These are phyloP conservation scores for Lachnellula cervina DNA, from an alignment of 2,329 filamentous ascomycete genomes.

Conservation along the genomic window DNA sequence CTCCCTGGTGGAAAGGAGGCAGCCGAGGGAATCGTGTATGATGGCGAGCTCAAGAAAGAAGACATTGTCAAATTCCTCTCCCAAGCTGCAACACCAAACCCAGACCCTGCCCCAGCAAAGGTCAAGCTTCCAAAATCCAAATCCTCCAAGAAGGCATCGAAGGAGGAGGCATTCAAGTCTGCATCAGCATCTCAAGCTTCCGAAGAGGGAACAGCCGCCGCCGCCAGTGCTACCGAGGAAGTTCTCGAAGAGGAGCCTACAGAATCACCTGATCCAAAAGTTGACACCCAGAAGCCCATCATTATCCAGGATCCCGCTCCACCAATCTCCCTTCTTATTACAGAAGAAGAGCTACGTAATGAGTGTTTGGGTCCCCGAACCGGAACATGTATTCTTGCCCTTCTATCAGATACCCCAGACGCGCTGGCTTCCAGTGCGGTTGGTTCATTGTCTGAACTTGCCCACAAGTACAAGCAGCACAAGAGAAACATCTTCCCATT, in stretches of 20 bases:
- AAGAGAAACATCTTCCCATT: constrained; percentile 75
- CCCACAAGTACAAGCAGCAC: constrained; percentile 65
- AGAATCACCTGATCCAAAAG: constrained; percentile 40
- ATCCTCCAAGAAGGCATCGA: constrained; percentile 32
- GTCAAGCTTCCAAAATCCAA: constrained; percentile 41
- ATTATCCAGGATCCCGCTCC: constrained; percentile 50
- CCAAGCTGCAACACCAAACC: constrained; percentile 73
- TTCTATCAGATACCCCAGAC: constrained; percentile 50
- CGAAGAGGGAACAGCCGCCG: constrained; percentile 41
- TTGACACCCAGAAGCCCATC: constrained; percentile 37
- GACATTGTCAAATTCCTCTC: constrained; percentile 77
- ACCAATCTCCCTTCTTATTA: constrained; percentile 61
- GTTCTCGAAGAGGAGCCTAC: constrained; percentile 47
- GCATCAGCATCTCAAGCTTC: constrained; percentile 48
- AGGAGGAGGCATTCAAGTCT: constrained; percentile 44
- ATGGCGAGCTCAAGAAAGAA: constrained; percentile 81
- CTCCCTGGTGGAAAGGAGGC: constrained; percentile 60
- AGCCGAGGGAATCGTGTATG: constrained; percentile 67
- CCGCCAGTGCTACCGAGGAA: constrained; percentile 45
- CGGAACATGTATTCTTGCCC: constrained; percentile 75
- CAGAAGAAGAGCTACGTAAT: constrained; percentile 58
- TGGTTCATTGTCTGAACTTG: constrained; percentile 63
- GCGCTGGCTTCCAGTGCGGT: constrained; percentile 48
- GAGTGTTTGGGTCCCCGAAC: constrained; percentile 73
- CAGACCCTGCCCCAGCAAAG: constrained; percentile 57